Evolutionary conservation across 805 yeast species (phyloP).

Genomic region (Torulaspora indica): DNA sequence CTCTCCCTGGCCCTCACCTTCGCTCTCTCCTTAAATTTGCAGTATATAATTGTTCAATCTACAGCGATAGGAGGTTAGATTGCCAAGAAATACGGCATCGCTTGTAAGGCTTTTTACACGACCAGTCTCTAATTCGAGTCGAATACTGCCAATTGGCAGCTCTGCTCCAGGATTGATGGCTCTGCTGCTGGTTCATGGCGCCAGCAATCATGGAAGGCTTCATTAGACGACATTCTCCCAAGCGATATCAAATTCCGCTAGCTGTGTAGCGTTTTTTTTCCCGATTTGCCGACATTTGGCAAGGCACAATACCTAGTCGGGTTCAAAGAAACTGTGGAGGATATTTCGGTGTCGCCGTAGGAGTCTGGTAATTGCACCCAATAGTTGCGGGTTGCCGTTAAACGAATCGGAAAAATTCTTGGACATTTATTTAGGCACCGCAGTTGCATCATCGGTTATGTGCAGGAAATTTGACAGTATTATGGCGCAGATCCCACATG

Average conservation of each 20-base stretch:
- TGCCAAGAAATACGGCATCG: not conserved
- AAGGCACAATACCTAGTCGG: too few relatives aligned
- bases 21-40: not conserved
- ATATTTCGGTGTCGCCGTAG: too few relatives aligned
- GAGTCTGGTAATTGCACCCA: too few relatives aligned
- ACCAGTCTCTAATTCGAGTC: too few relatives aligned
- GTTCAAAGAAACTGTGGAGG: too few relatives aligned
- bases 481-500: constrained; percentile 16
- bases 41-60: not conserved
- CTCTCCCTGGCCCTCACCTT: not conserved
- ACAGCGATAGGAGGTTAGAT: not conserved
- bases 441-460: constrained; percentile 16
- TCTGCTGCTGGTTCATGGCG: not conserved
- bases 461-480: constrained; percentile 20
- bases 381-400: too few relatives aligned
- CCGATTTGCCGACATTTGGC: too few relatives aligned
- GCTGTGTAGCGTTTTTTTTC: too few relatives aligned
- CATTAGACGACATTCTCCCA: not conserved
- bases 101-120: constrained; percentile 1
- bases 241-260: not conserved
- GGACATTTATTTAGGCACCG: constrained; percentile 4
- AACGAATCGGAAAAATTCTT: not conserved
- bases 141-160: too few relatives aligned
- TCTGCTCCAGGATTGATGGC: not conserved
- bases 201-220: not conserved